Percentiles rank a stretch among this genome's conserved stretches.
Conservation (phyloP, 1,284 basidiomycete genomes). For the Trichosporon inkin region DNA sequence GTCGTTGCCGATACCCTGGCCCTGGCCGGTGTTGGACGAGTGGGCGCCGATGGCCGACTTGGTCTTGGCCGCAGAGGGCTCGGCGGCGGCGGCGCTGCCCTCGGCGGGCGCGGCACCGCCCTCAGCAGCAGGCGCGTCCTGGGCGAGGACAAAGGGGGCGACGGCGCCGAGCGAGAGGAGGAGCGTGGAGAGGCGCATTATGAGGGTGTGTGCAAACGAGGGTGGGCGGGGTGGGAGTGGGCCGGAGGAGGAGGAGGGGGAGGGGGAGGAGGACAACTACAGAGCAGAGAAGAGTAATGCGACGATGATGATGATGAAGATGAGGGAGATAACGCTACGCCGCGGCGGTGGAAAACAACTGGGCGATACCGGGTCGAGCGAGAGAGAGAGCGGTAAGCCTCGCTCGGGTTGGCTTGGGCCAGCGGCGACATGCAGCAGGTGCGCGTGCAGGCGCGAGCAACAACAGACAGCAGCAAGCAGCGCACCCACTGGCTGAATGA, state of each 20-base stretch:
- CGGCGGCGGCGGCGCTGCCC: not conserved
- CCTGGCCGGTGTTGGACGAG: conserved; percentile 1
- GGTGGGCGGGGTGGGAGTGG: not conserved
- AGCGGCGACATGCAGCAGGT: too few species aligned
- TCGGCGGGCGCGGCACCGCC: not conserved
- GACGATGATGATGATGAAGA: too few species aligned
- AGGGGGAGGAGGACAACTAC: not conserved
- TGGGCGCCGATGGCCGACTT: not conserved
- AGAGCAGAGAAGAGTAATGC: not conserved
- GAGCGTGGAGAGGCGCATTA: not conserved
- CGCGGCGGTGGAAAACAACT: too few species aligned
- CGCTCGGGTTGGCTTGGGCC: too few species aligned
- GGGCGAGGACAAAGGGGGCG: not conserved
- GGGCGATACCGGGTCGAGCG: too few species aligned
- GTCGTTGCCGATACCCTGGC: not conserved
- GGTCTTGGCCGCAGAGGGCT: not conserved
- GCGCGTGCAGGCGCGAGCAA: too few species aligned
- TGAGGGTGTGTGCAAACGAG: not conserved
- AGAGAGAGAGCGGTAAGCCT: too few species aligned
- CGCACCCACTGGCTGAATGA: too few species aligned
- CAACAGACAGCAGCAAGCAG: too few species aligned
- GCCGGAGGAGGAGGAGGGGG: not conserved
- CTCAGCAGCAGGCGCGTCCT: not conserved
- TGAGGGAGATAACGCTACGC: too few species aligned
- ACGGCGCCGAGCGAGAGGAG: conserved; percentile 3